These are phyloP conservation scores for Penicillium sumatraense DNA, from an alignment of 2,329 filamentous ascomycete genomes.

Conservation along the genomic window DNA sequence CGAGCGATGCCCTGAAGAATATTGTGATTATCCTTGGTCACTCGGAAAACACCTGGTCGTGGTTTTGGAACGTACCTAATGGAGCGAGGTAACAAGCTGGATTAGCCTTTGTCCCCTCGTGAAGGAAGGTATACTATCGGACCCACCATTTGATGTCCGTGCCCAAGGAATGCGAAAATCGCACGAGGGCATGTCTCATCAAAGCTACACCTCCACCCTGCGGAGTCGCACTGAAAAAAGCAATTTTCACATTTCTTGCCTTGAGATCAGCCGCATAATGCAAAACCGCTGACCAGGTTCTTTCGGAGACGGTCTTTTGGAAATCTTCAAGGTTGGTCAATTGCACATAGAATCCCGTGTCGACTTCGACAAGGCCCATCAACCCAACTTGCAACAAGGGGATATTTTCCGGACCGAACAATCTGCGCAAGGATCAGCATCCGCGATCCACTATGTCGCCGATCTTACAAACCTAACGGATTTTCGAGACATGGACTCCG, in stretches of 20 bases:
- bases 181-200: conserved; percentile 78
- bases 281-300: conserved; percentile 69
- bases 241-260: conserved; percentile 67
- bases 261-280: conserved; percentile 68
- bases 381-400: conserved; percentile 70
- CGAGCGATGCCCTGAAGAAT: conserved; percentile 79
- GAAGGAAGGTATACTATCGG: not conserved
- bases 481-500: conserved; percentile 80
- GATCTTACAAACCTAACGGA: conserved; percentile 64
- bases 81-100: not conserved
- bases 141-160: conserved; percentile 75
- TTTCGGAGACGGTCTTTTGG: conserved; percentile 61
- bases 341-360: conserved; percentile 66
- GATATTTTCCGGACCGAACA: conserved; percentile 73
- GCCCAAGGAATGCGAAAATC: conserved; percentile 69
- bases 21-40: conserved; percentile 88
- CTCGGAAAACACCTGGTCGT: conserved; percentile 76
- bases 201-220: conserved; percentile 82
- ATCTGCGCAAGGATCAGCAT: conserved; percentile 46
- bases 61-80: conserved; percentile 74
- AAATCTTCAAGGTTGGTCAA: conserved; percentile 64
- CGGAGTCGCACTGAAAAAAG: conserved; percentile 79
- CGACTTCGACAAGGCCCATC: conserved; percentile 71
- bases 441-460: not conserved
- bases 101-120: conserved; percentile 11